phyloP scores from a whole-genome alignment of 495 filamentous ascomycete genomes.

The Neurospora sp. region DNA sequence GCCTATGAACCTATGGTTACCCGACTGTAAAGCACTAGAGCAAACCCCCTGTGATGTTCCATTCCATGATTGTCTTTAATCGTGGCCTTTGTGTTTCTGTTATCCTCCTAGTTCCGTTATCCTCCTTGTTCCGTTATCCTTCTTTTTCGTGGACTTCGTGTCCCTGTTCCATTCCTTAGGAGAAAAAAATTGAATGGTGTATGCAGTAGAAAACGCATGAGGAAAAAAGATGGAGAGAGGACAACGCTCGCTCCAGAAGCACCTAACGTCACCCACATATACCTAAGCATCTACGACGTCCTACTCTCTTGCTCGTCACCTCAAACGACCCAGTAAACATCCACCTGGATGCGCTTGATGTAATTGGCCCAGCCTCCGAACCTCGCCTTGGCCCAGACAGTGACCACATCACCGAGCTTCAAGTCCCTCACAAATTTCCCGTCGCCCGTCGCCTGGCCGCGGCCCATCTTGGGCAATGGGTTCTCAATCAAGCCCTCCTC shows the following conservation, averaged over 20 bases:
- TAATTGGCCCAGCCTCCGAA: conserved; percentile 54
- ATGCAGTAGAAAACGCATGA: background rate
- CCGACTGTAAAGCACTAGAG: background rate
- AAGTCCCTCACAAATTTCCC: conserved; percentile 47
- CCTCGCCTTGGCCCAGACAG: conserved; percentile 53
- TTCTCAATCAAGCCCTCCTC: conserved; percentile 22
- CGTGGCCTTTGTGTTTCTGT: background rate
- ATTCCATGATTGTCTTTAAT: background rate
- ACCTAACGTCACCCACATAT: background rate
- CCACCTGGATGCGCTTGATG: conserved; percentile 44
- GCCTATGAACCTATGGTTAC: background rate
- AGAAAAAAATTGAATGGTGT: background rate
- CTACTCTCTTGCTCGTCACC: background rate
- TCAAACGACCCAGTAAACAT: conserved; percentile 56
- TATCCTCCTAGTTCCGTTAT: background rate
- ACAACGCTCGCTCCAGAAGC: background rate
- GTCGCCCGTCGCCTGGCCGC: conserved; percentile 44
- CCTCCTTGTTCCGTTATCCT: background rate
- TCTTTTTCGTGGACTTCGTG: background rate
- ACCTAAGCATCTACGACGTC: background rate
- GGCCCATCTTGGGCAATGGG: conserved; percentile 29
- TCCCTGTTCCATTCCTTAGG: background rate
- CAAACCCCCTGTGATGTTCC: background rate
- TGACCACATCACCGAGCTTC: conserved; percentile 53
- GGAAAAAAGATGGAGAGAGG: background rate